phyloP scores from a whole-genome alignment of 1,284 basidiomycete genomes.

The Prillingera fragicola region DNA sequence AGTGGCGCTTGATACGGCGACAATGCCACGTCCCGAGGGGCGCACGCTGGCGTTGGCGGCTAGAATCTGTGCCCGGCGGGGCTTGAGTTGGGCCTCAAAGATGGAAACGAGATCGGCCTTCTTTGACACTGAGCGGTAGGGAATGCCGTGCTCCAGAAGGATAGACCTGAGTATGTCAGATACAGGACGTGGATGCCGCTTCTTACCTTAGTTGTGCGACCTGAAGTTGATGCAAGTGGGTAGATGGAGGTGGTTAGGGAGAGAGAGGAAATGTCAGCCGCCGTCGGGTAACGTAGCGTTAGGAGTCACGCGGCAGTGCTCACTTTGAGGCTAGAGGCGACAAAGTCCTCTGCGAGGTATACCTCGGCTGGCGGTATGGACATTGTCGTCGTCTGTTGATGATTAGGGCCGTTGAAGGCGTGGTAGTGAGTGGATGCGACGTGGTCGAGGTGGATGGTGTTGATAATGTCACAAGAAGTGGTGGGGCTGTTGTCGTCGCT shows the following conservation, averaged over 20 bases:
- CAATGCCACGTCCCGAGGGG: constrained; percentile 43
- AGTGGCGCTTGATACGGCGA: constrained; percentile 27
- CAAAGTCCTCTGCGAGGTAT: constrained; percentile 79
- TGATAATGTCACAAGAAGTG: not conserved
- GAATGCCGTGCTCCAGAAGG: constrained; percentile 65
- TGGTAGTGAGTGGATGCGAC: not conserved
- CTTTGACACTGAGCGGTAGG: constrained; percentile 69
- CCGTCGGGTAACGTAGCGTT: not conserved
- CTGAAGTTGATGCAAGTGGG: constrained; percentile 18
- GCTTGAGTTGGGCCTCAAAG: constrained; percentile 71
- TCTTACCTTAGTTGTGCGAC: constrained; percentile 47
- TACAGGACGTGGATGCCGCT: not conserved
- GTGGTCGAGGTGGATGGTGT: not conserved
- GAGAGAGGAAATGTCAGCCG: not conserved
- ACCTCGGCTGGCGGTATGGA: constrained; percentile 35
- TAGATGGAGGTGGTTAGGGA: constrained; percentile 3
- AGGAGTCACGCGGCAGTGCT: constrained; percentile 1
- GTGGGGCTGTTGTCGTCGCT: too few species aligned
- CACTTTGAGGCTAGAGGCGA: constrained; percentile 63
- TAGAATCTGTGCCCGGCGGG: constrained; percentile 54
- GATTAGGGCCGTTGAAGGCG: not conserved
- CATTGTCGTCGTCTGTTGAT: constrained; percentile 20
- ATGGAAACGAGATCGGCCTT: constrained; percentile 77
- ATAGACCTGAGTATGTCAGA: constrained; percentile 14
- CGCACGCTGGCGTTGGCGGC: constrained; percentile 28